These are phyloP conservation scores for Teratosphaeriaceae sp. DNA, from an alignment of 2,329 filamentous ascomycete genomes.

Conservation along the genomic window DNA sequence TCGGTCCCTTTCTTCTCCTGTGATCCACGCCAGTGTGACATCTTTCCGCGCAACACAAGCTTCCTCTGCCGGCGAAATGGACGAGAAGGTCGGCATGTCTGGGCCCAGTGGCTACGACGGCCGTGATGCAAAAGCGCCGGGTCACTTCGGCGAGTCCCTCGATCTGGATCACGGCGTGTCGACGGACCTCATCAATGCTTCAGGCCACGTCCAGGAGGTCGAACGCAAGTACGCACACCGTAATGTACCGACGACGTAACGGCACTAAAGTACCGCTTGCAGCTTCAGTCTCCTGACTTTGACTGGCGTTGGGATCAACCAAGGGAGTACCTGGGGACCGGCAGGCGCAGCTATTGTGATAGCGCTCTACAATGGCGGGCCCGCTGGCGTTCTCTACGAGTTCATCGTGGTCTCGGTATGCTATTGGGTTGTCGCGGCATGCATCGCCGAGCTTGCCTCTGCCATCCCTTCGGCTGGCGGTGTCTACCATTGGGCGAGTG, in stretches of 20 bases:
- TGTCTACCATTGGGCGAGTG: conserved; percentile 1
- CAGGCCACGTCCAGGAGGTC: not conserved
- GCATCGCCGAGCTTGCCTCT: conserved; percentile 1
- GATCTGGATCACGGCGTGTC: not conserved
- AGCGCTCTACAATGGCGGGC: conserved; percentile 1
- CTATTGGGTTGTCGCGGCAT: conserved; percentile 1
- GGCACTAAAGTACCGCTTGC: not conserved
- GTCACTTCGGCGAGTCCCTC: not conserved
- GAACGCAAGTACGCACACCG: conserved; percentile 1
- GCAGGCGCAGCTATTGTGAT: not conserved
- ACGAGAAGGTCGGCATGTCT: not conserved
- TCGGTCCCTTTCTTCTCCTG: too few relatives aligned
- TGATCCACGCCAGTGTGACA: too few relatives aligned
- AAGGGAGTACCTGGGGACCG: not conserved
- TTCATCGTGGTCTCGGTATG: not conserved
- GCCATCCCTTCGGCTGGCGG: conserved; percentile 1
- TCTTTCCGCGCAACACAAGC: not conserved
- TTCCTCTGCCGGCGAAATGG: not conserved
- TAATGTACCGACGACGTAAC: not conserved
- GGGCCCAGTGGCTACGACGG: not conserved
- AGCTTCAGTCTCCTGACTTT: conserved; percentile 2
- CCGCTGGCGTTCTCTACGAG: not conserved
- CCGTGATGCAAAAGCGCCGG: not conserved
- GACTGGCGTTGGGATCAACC: conserved; percentile 1
- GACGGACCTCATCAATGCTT: not conserved